Percentiles rank a stretch among this genome's conserved stretches.
phyloP scores from a whole-genome alignment of 768 basidiomycete species.

The Fibroporia radiculosa region DNA sequence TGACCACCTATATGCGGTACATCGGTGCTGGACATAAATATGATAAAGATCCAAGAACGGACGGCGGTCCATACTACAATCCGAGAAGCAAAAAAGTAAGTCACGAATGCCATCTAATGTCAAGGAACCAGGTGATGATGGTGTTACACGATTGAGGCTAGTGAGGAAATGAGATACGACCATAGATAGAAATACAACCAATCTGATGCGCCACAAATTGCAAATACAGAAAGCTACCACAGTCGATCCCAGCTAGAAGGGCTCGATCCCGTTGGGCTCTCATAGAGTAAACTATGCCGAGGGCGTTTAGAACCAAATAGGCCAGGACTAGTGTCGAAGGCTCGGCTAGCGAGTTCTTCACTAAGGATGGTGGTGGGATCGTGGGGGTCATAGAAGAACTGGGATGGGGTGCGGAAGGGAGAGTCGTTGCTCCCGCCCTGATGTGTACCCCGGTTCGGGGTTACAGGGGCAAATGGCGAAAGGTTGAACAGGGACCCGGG shows the following conservation, averaged over 20 bases:
- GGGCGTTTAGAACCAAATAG: conserved; percentile 42
- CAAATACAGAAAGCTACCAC: conserved; percentile 14
- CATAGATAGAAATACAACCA: not conserved
- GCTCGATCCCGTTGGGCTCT: conserved; percentile 60
- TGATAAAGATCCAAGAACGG: not conserved
- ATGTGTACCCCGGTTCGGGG: conserved; percentile 37
- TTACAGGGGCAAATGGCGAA: conserved; percentile 28
- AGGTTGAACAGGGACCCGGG: conserved; percentile 7
- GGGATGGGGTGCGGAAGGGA: conserved; percentile 37
- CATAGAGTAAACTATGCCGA: conserved; percentile 49
- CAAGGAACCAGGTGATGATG: no score
- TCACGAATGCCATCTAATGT: no score
- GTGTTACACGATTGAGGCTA: no score
- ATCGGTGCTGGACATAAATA: not conserved
- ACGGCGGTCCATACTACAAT: not conserved
- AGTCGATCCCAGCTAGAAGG: conserved; percentile 40
- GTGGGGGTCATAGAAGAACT: conserved; percentile 59
- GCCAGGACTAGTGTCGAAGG: conserved; percentile 55
- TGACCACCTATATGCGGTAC: no score
- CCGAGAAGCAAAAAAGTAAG: not conserved
- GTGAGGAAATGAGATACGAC: not conserved
- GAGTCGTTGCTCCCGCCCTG: conserved; percentile 27
- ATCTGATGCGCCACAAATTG: not conserved
- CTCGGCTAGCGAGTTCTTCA: conserved; percentile 54
- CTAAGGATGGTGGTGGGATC: conserved; percentile 62